These are phyloP conservation scores for Ophiostoma perfectum DNA, from an alignment of 2,329 filamentous ascomycete species.

Conservation along the genomic window DNA sequence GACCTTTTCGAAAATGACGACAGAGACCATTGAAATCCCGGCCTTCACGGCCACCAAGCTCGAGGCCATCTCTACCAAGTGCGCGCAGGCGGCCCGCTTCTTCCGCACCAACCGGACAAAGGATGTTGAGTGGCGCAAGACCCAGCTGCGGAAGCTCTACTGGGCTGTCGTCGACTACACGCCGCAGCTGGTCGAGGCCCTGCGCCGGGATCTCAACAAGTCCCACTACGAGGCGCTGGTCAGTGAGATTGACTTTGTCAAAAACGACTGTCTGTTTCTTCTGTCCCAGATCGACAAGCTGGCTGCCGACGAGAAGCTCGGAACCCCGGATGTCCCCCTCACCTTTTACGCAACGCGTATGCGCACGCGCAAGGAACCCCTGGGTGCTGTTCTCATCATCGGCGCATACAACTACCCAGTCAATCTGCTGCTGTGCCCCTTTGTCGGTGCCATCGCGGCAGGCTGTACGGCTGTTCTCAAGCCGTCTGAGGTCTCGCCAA, in stretches of 20 bases:
- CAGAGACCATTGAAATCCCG: slow-evolving; percentile 34
- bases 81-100: slow-evolving; percentile 57
- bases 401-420: slow-evolving; percentile 93
- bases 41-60: slow-evolving; percentile 58
- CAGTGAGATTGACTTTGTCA: slow-evolving; percentile 70
- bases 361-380: slow-evolving; percentile 77
- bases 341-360: slow-evolving; percentile 65
- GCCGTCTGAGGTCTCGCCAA: slow-evolving; percentile 76
- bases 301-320: slow-evolving; percentile 67
- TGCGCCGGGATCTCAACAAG: slow-evolving; percentile 74
- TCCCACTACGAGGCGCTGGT: slow-evolving; percentile 66
- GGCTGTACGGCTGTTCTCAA: slow-evolving; percentile 89
- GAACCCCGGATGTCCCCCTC: slow-evolving; percentile 57
- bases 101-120: slow-evolving; percentile 79
- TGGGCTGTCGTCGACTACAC: slow-evolving; percentile 83
- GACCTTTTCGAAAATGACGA: slow-evolving; percentile 34
- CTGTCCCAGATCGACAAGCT: slow-evolving; percentile 74
- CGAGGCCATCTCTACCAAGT: slow-evolving; percentile 58
- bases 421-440: slow-evolving; percentile 68
- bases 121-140: slow-evolving; percentile 71
- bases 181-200: slow-evolving; percentile 65
- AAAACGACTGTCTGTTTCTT: slow-evolving; percentile 75
- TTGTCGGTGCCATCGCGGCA: slow-evolving; percentile 85
- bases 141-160: slow-evolving; percentile 89
- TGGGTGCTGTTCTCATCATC: slow-evolving; percentile 79